A percentile compares a stretch with the other conserved stretches of the same genome.
These are phyloP conservation scores for Pyrenochaeta sp. DNA, from an alignment of 2,329 filamentous ascomycete species.

Conservation along the genomic window DNA sequence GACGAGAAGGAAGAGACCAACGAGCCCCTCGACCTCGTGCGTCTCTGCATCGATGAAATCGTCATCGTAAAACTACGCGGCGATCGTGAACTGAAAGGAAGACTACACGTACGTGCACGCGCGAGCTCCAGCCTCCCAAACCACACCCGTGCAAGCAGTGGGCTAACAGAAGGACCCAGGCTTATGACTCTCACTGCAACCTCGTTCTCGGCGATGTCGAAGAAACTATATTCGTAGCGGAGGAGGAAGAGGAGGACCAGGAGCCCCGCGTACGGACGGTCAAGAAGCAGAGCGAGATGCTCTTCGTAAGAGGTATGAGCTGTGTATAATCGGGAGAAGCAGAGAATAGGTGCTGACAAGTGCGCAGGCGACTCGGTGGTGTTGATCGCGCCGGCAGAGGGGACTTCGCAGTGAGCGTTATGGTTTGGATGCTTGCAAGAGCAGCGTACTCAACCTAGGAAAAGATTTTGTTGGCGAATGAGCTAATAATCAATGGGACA, in stretches of 20 bases:
- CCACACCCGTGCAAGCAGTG: not conserved
- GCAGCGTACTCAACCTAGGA: slow-evolving; percentile 6
- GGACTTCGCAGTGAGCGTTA: slow-evolving; percentile 35
- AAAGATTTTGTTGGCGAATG: slow-evolving; percentile 2
- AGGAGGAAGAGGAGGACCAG: slow-evolving; percentile 84
- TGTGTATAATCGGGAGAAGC: not conserved
- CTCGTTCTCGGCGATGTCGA: slow-evolving; percentile 94
- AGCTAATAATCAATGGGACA: slow-evolving; percentile 1
- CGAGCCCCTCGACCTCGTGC: slow-evolving; percentile 95
- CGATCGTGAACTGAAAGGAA: slow-evolving; percentile 93
- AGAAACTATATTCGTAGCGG: slow-evolving; percentile 93
- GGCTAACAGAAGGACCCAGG: slow-evolving; percentile 62
- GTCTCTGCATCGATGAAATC: slow-evolving; percentile 91
- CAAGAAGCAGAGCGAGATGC: slow-evolving; percentile 97
- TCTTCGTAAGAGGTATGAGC: slow-evolving; percentile 87
- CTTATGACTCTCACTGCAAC: slow-evolving; percentile 99
- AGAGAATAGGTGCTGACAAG: slow-evolving; percentile 3
- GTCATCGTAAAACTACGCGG: slow-evolving; percentile 97
- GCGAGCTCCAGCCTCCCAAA: not conserved
- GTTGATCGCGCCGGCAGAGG: slow-evolving; percentile 55
- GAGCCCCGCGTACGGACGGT: slow-evolving; percentile 70
- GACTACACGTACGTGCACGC: slow-evolving; percentile 76
- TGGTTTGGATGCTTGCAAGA: slow-evolving; percentile 11
- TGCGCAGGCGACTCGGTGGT: slow-evolving; percentile 59
- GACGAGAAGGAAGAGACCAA: slow-evolving; percentile 82